phyloP scores from a whole-genome alignment of 441 rosid genomes.

The Hura crepitans region DNA sequence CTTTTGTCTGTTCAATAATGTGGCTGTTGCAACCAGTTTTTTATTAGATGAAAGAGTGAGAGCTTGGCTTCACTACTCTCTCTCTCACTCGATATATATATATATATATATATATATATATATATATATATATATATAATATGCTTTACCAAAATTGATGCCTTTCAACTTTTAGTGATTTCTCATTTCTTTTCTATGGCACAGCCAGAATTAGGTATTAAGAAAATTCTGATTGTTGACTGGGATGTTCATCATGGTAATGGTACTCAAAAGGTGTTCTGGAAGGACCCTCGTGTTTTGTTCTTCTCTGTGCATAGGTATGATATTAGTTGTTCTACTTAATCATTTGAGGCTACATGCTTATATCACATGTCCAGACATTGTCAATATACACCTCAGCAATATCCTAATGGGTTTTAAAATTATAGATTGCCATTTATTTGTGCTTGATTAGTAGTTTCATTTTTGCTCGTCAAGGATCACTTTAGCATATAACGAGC shows the following conservation, averaged over 20 bases:
- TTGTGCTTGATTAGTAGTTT: background rate
- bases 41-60: constrained; percentile 65
- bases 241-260: constrained; percentile 99
- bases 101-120: background rate
- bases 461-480: background rate
- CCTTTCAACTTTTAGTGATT: constrained; percentile 3
- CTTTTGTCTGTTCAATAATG: constrained; percentile 86
- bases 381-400: background rate
- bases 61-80: constrained; percentile 2
- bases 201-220: constrained; percentile 71
- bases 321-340: constrained; percentile 6
- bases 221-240: constrained; percentile 82
- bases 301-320: constrained; percentile 99
- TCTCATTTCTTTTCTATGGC: constrained; percentile 10
- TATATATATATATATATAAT: background rate
- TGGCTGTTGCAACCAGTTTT: constrained; percentile 78
- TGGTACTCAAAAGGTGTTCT: constrained; percentile 86
- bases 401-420: background rate
- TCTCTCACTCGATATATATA: no score
- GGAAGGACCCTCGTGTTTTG: constrained; percentile 85
- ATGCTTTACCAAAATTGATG: constrained; percentile 1
- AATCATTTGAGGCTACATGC: constrained; percentile 7
- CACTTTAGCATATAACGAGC: background rate
- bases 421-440: background rate
- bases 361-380: background rate